Percentiles rank a stretch among this genome's conserved stretches.
phyloP scores from a whole-genome alignment of 257 asterid species.

The Nicotiana tabacum region DNA sequence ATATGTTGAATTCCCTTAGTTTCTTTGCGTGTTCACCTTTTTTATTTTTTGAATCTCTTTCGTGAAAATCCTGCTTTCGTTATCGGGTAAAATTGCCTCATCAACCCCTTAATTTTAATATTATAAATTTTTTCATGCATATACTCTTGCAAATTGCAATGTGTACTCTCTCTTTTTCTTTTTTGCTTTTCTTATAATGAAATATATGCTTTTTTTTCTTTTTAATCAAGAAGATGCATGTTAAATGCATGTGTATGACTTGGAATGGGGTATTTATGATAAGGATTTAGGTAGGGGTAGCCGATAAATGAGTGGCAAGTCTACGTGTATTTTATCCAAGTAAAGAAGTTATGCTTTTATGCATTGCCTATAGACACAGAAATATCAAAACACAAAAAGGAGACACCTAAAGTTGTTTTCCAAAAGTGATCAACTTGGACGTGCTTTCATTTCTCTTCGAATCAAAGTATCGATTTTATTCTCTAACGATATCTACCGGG shows the following conservation, averaged over 20 bases:
- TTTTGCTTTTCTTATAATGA: background rate
- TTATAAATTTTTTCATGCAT: background rate
- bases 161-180: background rate
- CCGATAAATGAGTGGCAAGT: constrained; percentile 18
- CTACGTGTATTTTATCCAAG: constrained; percentile 14
- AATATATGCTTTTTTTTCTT: background rate
- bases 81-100: background rate
- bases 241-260: background rate
- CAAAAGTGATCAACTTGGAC: background rate
- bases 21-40: too few relatives aligned
- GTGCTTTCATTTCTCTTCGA: constrained; percentile 11
- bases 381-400: constrained; percentile 12
- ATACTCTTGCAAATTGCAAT: background rate
- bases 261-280: background rate
- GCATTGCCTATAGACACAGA: constrained; percentile 32
- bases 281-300: background rate
- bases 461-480: constrained; percentile 21
- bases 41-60: too few relatives aligned
- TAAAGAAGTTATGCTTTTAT: constrained; percentile 10
- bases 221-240: background rate
- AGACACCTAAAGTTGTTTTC: background rate
- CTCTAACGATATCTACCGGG: background rate
- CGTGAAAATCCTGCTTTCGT: too few relatives aligned
- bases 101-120: too few relatives aligned
- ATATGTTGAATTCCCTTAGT: too few relatives aligned